phyloP scores from a whole-genome alignment of 1,284 basidiomycete genomes.

The Cutaneotrichosporon sp. region DNA sequence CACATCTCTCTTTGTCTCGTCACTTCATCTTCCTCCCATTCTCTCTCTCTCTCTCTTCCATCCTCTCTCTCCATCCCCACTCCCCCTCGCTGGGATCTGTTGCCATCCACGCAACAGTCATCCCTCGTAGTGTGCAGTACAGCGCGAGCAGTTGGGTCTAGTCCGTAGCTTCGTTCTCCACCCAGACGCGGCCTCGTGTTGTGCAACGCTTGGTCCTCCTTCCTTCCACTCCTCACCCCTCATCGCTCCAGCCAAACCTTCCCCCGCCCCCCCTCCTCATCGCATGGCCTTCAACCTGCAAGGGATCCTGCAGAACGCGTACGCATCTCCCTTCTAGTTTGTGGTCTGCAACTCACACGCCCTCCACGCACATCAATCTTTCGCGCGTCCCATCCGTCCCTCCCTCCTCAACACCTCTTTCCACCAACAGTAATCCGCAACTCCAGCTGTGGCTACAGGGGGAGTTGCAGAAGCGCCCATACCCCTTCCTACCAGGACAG shows the following conservation, averaged over 20 bases:
- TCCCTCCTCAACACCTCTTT: constrained; percentile 1
- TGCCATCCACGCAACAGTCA: background rate
- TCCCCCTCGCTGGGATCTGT: background rate
- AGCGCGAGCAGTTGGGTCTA: background rate
- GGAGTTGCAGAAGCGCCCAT: constrained; percentile 25
- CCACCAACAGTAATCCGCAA: constrained; percentile 17
- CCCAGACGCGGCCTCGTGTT: background rate
- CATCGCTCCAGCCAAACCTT: background rate
- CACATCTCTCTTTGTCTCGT: background rate
- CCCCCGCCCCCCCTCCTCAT: background rate
- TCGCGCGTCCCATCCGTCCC: background rate
- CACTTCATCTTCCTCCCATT: background rate
- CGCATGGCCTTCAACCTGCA: constrained; percentile 16
- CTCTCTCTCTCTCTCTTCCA: background rate
- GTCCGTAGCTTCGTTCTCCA: background rate
- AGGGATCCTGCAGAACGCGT: constrained; percentile 21
- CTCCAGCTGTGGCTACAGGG: constrained; percentile 31
- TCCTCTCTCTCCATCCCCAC: background rate
- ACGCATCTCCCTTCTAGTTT: constrained; percentile 18
- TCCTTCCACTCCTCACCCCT: too few species aligned
- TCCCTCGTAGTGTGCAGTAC: constrained; percentile 8
- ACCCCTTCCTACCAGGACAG: constrained; percentile 25
- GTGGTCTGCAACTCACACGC: constrained; percentile 5
- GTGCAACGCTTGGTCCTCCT: background rate
- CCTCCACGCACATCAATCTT: background rate